These are phyloP conservation scores for Lecanosticta acicola DNA, from an alignment of 2,329 filamentous ascomycete genomes.

Conservation along the genomic window DNA sequence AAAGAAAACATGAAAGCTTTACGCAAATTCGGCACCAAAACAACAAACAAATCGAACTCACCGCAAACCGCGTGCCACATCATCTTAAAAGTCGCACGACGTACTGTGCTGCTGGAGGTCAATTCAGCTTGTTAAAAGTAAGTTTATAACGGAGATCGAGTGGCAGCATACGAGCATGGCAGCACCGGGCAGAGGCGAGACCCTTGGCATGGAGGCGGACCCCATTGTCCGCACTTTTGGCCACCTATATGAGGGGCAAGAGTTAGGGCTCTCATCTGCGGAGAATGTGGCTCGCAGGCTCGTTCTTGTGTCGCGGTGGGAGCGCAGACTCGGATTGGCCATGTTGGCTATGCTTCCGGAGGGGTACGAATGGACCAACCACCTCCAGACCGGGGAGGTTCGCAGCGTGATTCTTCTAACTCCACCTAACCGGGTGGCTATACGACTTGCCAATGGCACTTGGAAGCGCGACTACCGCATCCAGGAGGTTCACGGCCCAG, in stretches of 20 bases:
- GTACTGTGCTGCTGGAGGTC: no score
- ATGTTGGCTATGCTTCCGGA: constrained; percentile 3
- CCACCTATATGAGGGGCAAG: neutral
- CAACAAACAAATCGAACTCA: no score
- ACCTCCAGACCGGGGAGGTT: neutral
- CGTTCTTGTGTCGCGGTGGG: neutral
- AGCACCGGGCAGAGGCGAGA: neutral
- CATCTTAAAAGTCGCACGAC: no score
- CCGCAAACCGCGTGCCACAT: no score
- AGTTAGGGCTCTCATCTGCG: neutral
- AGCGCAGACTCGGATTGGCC: neutral
- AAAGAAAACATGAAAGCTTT: no score
- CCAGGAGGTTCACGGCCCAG: constrained; percentile 2
- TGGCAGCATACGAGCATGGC: neutral
- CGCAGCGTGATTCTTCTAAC: constrained; percentile 6
- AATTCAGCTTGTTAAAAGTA: no score
- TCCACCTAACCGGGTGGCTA: constrained; percentile 9
- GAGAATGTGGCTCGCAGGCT: neutral
- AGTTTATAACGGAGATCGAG: no score
- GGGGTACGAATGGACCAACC: constrained; percentile 5
- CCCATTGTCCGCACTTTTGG: constrained; percentile 1
- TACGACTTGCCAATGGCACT: constrained; percentile 2
- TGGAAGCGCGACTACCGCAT: constrained; percentile 4
- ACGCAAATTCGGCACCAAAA: no score
- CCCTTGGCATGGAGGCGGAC: neutral